Percentiles rank a stretch among this genome's conserved stretches.
These are phyloP conservation scores for Colletotrichum tabaci DNA, from an alignment of 2,329 filamentous ascomycete genomes.

Conservation along the genomic window DNA sequence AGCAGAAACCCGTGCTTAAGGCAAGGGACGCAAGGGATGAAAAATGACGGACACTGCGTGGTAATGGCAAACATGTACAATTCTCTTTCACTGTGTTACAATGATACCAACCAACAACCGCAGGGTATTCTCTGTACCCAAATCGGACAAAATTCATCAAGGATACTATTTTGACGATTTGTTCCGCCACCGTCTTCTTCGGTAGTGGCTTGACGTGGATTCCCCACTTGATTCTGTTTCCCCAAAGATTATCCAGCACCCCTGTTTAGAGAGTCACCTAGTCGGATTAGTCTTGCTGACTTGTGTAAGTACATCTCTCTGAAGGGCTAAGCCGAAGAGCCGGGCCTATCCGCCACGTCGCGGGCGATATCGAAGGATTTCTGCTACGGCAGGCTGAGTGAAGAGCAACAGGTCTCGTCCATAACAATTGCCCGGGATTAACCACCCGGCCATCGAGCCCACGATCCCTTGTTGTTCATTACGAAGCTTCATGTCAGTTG, in stretches of 20 bases:
- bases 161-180: not conserved
- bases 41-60: not conserved
- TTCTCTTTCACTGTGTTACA: not conserved
- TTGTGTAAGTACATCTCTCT: not conserved
- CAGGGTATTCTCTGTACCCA: not conserved
- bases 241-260: not conserved
- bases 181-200: not conserved
- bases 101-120: slow-evolving; percentile 10
- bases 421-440: not conserved
- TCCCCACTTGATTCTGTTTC: not conserved
- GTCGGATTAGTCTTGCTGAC: not conserved
- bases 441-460: not conserved
- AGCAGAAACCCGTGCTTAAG: not conserved
- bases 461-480: not conserved
- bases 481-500: not conserved
- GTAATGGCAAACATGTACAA: not conserved
- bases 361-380: not conserved
- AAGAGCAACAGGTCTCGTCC: not conserved
- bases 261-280: too few species aligned
- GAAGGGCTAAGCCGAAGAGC: not conserved
- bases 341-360: not conserved
- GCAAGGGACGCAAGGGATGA: not conserved
- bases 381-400: not conserved
- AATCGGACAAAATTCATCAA: not conserved
- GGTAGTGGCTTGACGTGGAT: not conserved